Evolutionary conservation across 2,329 filamentous ascomycete genomes (phyloP), one percentile per base, ranked within the genome.

Genomic region (Colletotrichum cuscutae): DNA sequence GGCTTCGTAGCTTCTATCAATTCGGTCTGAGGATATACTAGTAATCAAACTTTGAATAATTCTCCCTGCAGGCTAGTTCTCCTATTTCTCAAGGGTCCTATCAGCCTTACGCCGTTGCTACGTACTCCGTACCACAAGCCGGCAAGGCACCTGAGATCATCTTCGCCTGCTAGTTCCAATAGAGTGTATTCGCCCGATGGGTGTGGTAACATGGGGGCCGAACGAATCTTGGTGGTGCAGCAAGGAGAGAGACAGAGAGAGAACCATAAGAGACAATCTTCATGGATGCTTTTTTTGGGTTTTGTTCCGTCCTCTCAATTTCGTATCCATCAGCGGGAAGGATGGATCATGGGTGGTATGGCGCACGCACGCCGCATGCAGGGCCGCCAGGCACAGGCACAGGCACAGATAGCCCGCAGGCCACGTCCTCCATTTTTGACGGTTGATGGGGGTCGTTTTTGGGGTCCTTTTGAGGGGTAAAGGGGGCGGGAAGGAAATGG

Each of bases 71-170:
- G 26, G 37, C 54, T 13, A 46, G 65, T 56, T 53, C 70, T 65
- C 37, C 46, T 56, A 30, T 58, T 68, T 26, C 37, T 54, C 70
- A 54, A 54, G 70, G 65, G 65, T 64, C 54, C 46, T 26, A 22
- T 72, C 70, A 72, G 66, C 70, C 70, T 72, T 69, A 72, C 26
- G 53, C 70, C 54, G 37, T 42, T 72, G 60, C 70, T 72, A 49
- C 42, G 19, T 72, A 61, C 70, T 72, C 7, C 42, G 42, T 61
- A 61, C 60, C 32, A 72, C 59, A 30, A 72, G 49, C 35, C n/a
- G 59, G 30, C 54, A 46, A 63, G 46, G 65, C 70, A 22, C 30
- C 65, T 28, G 42, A 72, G 65, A 70, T 65, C 54, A 70, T 61
- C 59, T 60, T 61, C 30, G 66, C 59, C 65, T 32, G 53, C 32